phyloP scores from a whole-genome alignment of 352 stramenopile genomes.

The Pythium sukuiense region DNA sequence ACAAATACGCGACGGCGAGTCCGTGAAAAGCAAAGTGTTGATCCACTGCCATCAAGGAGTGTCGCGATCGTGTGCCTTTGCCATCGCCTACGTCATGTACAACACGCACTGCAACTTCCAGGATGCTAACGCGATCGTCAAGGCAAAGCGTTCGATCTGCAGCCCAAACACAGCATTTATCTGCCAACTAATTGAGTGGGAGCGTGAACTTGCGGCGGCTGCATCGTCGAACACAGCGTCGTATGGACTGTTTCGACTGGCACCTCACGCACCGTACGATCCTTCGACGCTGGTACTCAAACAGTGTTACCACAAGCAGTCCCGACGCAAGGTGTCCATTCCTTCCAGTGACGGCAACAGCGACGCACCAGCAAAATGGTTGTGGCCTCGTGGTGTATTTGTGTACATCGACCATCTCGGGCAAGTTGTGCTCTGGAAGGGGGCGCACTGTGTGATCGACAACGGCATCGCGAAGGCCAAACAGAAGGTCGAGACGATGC shows the following conservation, averaged over 20 bases:
- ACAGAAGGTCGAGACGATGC: slow-evolving; percentile 26
- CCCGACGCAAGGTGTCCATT: slow-evolving; percentile 11
- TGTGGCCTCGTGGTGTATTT: slow-evolving; percentile 49
- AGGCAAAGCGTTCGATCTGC: slow-evolving; percentile 44
- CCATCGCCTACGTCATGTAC: slow-evolving; percentile 65
- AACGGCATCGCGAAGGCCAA: slow-evolving; percentile 25
- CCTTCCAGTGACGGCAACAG: neutral
- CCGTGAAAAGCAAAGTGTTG: slow-evolving; percentile 31
- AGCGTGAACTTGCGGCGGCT: slow-evolving; percentile 38
- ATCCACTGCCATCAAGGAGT: slow-evolving; percentile 76
- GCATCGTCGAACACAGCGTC: neutral
- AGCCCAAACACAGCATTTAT: slow-evolving; percentile 68
- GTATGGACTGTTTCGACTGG: slow-evolving; percentile 40
- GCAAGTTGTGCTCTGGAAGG: slow-evolving; percentile 43
- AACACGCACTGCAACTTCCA: slow-evolving; percentile 31
- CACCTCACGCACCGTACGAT: slow-evolving; percentile 54
- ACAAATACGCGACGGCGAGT: slow-evolving; percentile 2
- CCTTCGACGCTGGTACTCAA: slow-evolving; percentile 48
- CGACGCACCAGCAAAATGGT: neutral
- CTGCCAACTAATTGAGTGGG: slow-evolving; percentile 69
- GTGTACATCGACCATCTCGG: slow-evolving; percentile 33
- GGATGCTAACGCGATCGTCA: slow-evolving; percentile 43
- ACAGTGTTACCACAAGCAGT: slow-evolving; percentile 31
- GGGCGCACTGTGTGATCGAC: slow-evolving; percentile 31
- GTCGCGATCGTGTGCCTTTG: slow-evolving; percentile 66